Base-by-base conservation (phyloP, 2,329 filamentous ascomycete species). In the Fusarium xyrophilum region DNA sequence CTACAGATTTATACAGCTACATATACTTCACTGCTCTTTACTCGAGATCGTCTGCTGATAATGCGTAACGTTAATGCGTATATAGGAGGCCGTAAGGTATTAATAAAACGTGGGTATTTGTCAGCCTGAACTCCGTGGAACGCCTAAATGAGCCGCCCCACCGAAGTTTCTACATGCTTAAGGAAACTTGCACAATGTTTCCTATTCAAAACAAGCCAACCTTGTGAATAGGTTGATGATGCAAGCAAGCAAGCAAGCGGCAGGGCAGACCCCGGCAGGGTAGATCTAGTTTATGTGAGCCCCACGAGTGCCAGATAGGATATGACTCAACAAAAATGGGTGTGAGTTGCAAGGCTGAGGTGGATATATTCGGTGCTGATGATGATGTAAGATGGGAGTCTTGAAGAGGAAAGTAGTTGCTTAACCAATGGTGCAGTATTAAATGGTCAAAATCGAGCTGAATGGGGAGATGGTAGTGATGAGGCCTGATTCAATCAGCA, bases 51-150 rank as follows among this genome's bases (percentile, higher is more conserved):
- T 25, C 30, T 14, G 17, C 25, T 55, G 25, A 39, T 15, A 21
- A 14, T 42, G 14, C 21, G n/a, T 25, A 19, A 43, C 27, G 40
- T 12, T 25, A 19, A 43, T 43, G 40, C 17, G 25, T 43, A 19
- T 13, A 27, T 27, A 28, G 40, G 40, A 5, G 27, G 40, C 25
- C 36, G 19, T 25, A 25, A 25, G 23, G 23, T 38, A 39, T 52
- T 46, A 30, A 47, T 39, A 38, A 36, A 14, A 25, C 17, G 17
- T 21, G n/a, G 21, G 42, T 32, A 64, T 65, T 65, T 65, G 61
- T 65, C 40, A 65, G 44, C 56, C 25, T 36, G 19, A 44, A 64
- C 42, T 61, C 63, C 61, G 61, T 65, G 63, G 63, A 65, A 50
- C 30, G 42, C 44, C 59, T 46, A 36, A 55, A n/a, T 25, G 38